Conservation (phyloP, 1,284 basidiomycete species). For the Naganishia cerealis region DNA sequence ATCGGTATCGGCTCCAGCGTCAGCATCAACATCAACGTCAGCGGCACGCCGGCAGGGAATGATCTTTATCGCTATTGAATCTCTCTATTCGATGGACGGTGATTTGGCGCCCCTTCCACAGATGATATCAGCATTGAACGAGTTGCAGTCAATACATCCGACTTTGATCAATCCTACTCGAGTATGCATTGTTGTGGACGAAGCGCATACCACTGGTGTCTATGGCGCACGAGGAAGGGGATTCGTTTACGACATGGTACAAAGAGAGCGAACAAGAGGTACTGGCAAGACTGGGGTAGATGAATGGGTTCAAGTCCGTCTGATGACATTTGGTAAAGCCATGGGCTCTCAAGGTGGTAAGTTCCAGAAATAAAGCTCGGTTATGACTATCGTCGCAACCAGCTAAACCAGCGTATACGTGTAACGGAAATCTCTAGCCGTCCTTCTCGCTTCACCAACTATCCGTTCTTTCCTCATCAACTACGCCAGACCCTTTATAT, state of each 20-base stretch:
- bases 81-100: slow-evolving; percentile 93
- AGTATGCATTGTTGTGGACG: slow-evolving; percentile 65
- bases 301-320: slow-evolving; percentile 55
- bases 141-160: slow-evolving; percentile 52
- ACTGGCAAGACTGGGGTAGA: slow-evolving; percentile 36
- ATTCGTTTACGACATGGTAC: slow-evolving; percentile 42
- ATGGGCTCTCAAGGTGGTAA: slow-evolving; percentile 74
- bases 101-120: slow-evolving; percentile 74
- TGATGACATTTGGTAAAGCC: slow-evolving; percentile 69
- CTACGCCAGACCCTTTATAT: slow-evolving; percentile 87
- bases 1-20: not conserved
- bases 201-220: slow-evolving; percentile 84
- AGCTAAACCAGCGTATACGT: not conserved
- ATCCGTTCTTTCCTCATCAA: slow-evolving; percentile 84
- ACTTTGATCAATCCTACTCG: slow-evolving; percentile 48
- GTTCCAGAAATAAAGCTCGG: slow-evolving; percentile 42
- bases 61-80: slow-evolving; percentile 72
- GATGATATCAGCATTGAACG: slow-evolving; percentile 60
- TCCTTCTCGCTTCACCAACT: slow-evolving; percentile 69
- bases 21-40: not conserved
- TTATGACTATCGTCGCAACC: not conserved
- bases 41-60: slow-evolving; percentile 29
- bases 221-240: slow-evolving; percentile 66
- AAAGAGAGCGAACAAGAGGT: slow-evolving; percentile 54
- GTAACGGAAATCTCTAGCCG: slow-evolving; percentile 60